Evolutionary conservation across 495 filamentous ascomycete genomes (phyloP), one percentile per base, ranked within the genome.

Genomic region (Hypomontagnella monticulosa): DNA sequence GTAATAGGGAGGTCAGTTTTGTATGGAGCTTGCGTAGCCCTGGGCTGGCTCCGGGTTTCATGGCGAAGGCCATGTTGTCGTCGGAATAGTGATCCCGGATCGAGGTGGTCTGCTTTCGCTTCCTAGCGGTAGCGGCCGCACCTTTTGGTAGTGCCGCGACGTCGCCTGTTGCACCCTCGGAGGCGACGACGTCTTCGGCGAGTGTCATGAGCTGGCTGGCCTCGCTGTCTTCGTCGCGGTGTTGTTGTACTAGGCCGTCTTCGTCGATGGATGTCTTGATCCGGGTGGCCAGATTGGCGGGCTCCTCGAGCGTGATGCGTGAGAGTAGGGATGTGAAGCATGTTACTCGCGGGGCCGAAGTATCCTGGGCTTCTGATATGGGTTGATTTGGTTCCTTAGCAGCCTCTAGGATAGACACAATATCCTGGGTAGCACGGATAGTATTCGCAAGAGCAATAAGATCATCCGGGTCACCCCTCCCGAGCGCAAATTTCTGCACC

Each of bases 381-480:
- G 27, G 18, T 8, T 41, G 56, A 14, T 4, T 57, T 16, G 1
- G 37, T 18, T 47, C 37, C 34, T 41, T 33, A 0, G 55, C 3
- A 4, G 19, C 38, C 38, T 81, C 65, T 63, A 83, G 67, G 43
- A 76, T 70, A 19, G 48, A 71, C 27, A 83, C 83, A 40, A 97
- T 88, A 4, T 89, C 83, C 30, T 87, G 82, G 1, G 93, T 93
- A 4, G 91, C 90, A 54, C 88, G 80, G 57, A 98, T 90, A 0
- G 95, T 96, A 52, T 84, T 86, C 3, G 91, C 91, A 10, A 99
- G 81, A 16, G 85, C 87, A 14, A 98, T 80, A 19, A 99, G 80
- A 71, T 98, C 95, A 74, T 97, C 94, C n/a, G 94, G 81, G 65
- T 97, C 92, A n/a, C 94, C 95, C 48, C 91, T 85, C 12, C 93